Conservation (phyloP, 352 stramenopile genomes). For the Globisporangium splendens region DNA sequence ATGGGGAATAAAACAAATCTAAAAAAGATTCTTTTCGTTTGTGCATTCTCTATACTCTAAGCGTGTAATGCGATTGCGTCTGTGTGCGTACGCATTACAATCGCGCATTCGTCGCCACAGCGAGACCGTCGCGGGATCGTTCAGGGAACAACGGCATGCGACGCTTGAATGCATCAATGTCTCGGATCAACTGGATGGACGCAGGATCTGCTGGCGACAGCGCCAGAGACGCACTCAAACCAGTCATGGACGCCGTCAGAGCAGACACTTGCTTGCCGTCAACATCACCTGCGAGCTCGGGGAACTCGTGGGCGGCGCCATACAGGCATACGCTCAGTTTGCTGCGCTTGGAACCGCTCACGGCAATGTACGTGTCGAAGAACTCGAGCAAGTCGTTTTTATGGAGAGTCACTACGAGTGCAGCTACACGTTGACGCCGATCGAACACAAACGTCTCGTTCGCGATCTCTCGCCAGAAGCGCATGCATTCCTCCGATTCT, state of each 20-base stretch:
- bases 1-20: no score
- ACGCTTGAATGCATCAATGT: constrained; percentile 58
- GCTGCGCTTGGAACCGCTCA: no score
- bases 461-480: constrained; percentile 57
- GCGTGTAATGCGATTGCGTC: not conserved
- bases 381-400: no score
- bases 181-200: constrained; percentile 26
- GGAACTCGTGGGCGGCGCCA: constrained; percentile 47
- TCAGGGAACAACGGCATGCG: constrained; percentile 69
- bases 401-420: constrained; percentile 21
- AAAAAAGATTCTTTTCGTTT: no score
- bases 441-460: constrained; percentile 75
- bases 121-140: constrained; percentile 21
- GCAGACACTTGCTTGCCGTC: not conserved
- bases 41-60: not conserved
- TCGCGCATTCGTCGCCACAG: not conserved
- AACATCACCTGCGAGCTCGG: constrained; percentile 13
- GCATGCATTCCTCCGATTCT: constrained; percentile 53
- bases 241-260: constrained; percentile 7
- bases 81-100: no score
- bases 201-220: constrained; percentile 13
- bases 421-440: constrained; percentile 37
- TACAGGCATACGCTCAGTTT: no score
- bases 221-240: constrained; percentile 32
- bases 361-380: no score